Conservation (phyloP, 2,329 filamentous ascomycete genomes). For the Didymella lethalis region DNA sequence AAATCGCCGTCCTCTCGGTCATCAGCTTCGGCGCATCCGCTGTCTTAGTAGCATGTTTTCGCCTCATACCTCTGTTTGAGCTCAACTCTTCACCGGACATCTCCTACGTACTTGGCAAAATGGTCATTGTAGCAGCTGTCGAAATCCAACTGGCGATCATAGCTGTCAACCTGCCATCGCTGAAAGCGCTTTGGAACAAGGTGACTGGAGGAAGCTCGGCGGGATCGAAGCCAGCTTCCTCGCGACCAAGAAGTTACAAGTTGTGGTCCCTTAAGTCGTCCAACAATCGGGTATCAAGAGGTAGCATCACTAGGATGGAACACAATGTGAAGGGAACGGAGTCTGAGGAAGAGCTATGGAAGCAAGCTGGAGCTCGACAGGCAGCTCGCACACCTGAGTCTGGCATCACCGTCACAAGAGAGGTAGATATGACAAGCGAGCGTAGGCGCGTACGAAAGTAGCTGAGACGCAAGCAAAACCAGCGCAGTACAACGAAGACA, state of each 20-base stretch:
- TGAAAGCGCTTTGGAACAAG: slow-evolving; percentile 44
- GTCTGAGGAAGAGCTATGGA: slow-evolving; percentile 30
- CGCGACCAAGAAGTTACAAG: slow-evolving; percentile 13
- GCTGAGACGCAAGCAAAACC: not conserved
- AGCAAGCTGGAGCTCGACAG: not conserved
- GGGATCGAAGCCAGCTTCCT: not conserved
- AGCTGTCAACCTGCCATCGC: slow-evolving; percentile 43
- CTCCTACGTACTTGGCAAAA: slow-evolving; percentile 43
- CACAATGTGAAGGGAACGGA: slow-evolving; percentile 18
- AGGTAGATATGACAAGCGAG: slow-evolving; percentile 1
- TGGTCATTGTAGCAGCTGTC: slow-evolving; percentile 43
- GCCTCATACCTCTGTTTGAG: slow-evolving; percentile 31
- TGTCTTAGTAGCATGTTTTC: slow-evolving; percentile 33
- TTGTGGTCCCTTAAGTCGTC: not conserved
- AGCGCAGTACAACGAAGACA: not conserved
- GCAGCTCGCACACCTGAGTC: not conserved
- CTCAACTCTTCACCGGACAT: slow-evolving; percentile 37
- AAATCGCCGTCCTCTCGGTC: slow-evolving; percentile 33
- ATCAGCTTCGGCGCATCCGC: slow-evolving; percentile 42
- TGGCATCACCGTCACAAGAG: slow-evolving; percentile 5
- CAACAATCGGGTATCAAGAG: slow-evolving; percentile 17
- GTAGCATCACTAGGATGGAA: slow-evolving; percentile 25
- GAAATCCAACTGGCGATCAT: slow-evolving; percentile 47
- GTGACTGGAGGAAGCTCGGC: slow-evolving; percentile 17
- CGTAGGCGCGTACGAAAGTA: not conserved